Evolutionary conservation across 2,329 filamentous ascomycete species (phyloP).

Genomic region (Orbilia javanica): DNA sequence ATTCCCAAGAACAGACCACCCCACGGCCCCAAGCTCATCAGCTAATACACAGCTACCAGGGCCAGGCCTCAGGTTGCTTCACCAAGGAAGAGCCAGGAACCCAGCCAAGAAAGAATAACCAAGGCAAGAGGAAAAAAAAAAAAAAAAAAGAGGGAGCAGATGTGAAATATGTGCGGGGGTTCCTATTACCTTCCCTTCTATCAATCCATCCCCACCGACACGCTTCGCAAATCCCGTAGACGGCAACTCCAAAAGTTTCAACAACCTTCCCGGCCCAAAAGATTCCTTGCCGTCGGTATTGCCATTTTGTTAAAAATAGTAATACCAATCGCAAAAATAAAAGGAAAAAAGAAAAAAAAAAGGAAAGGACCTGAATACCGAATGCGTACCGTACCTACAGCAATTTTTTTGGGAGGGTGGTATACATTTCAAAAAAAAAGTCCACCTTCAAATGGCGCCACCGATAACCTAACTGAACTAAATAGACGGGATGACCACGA

Average conservation of each 20-base stretch:
- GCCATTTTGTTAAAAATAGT: conserved; percentile 46
- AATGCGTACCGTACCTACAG: conserved; percentile 1
- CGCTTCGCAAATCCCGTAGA: conserved; percentile 19
- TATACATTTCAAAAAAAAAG: neutral
- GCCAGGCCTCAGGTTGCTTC: neutral
- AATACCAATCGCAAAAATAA: too few species aligned
- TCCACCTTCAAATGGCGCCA: conserved; percentile 15
- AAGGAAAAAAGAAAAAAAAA: too few species aligned
- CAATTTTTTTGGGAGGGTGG: neutral
- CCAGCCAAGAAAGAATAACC: conserved; percentile 3
- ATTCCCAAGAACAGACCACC: neutral
- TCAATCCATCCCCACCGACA: neutral
- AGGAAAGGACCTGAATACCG: conserved; percentile 17
- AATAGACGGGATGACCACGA: conserved; percentile 9
- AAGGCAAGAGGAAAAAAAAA: neutral
- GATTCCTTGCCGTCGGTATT: neutral
- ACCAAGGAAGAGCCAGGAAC: neutral
- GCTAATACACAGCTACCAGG: neutral
- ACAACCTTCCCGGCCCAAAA: neutral
- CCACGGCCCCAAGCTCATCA: conserved; percentile 5
- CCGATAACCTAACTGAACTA: neutral
- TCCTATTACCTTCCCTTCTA: neutral
- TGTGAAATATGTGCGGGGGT: conserved; percentile 16
- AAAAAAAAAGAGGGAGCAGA: neutral
- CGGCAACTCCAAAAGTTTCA: conserved; percentile 40